A percentile compares a stretch with the other conserved stretches of the same genome.
Evolutionary conservation across 208 protist species (phyloP).

Genomic region (Trichomonas gallinae): DNA sequence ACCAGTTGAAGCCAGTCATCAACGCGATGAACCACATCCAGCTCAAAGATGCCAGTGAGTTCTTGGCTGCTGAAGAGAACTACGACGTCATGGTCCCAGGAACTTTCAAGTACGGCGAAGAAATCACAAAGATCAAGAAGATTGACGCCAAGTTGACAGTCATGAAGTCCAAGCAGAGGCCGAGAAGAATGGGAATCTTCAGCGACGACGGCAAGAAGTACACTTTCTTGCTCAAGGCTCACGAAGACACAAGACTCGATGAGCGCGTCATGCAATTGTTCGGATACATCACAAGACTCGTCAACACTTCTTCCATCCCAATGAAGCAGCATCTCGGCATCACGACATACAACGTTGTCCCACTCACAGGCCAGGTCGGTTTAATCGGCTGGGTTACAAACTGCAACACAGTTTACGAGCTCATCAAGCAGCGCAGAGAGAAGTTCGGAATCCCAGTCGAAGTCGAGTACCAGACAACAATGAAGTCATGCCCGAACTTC

Average conservation of each 20-base stretch:
- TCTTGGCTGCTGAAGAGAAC: neutral
- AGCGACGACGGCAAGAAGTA: neutral
- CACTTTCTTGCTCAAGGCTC: constrained; percentile 11
- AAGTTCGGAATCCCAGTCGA: neutral
- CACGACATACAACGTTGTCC: neutral
- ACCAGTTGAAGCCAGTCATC: neutral
- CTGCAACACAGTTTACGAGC: neutral
- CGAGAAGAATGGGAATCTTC: neutral
- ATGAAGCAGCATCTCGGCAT: neutral
- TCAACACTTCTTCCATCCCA: neutral
- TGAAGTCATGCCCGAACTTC: neutral
- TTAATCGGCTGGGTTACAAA: neutral
- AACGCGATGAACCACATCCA: neutral
- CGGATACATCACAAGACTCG: neutral
- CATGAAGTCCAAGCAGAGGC: constrained; percentile 8
- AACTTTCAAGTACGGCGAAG: neutral
- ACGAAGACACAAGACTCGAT: constrained; percentile 13
- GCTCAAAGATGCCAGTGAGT: neutral
- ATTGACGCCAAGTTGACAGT: neutral
- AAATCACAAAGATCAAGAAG: neutral
- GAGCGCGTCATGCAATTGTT: constrained; percentile 24
- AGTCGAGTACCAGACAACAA: neutral
- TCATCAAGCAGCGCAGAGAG: neutral
- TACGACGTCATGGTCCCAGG: neutral
- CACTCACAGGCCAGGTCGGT: neutral